Conservation (phyloP, 306 rosid genomes). For the Ormosia emarginata region DNA sequence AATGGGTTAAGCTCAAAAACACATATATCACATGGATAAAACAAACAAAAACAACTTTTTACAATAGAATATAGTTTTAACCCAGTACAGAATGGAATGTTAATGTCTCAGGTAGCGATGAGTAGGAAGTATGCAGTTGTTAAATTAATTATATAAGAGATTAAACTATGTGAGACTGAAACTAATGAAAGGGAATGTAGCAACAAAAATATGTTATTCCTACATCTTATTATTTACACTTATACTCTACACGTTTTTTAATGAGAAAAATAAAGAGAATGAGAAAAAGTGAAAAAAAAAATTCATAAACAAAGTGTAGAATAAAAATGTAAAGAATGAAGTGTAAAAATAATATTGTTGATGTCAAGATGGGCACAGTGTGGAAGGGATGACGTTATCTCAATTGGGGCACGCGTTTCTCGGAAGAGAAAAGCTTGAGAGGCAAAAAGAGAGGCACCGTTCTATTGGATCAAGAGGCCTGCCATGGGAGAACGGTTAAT, state of each 20-base stretch:
- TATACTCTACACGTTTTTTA: too few relatives aligned
- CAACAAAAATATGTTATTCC: too few relatives aligned
- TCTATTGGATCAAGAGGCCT: slow-evolving; percentile 39
- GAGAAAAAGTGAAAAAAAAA: too few relatives aligned
- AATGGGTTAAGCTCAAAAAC: neutral
- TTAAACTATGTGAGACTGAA: neutral
- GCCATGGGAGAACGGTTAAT: neutral
- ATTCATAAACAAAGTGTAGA: too few relatives aligned
- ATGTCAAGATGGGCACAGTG: neutral
- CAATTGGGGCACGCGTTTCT: slow-evolving; percentile 55
- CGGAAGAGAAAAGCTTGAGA: slow-evolving; percentile 37
- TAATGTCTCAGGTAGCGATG: neutral
- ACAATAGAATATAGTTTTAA: neutral
- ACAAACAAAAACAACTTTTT: slow-evolving; percentile 35
- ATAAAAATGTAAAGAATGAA: too few relatives aligned
- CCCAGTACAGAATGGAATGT: neutral
- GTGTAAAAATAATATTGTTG: too few relatives aligned
- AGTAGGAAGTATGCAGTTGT: neutral
- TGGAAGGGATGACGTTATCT: slow-evolving; percentile 55
- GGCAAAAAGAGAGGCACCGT: slow-evolving; percentile 30
- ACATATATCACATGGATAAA: slow-evolving; percentile 3
- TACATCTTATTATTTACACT: too few relatives aligned
- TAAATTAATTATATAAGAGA: neutral
- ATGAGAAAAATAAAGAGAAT: too few relatives aligned
- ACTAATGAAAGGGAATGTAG: neutral